Percentiles rank a stretch among this genome's conserved stretches.
Evolutionary conservation across 75 land plant genomes (phyloP).

Genomic region (Pseudotsuga menziesii): DNA sequence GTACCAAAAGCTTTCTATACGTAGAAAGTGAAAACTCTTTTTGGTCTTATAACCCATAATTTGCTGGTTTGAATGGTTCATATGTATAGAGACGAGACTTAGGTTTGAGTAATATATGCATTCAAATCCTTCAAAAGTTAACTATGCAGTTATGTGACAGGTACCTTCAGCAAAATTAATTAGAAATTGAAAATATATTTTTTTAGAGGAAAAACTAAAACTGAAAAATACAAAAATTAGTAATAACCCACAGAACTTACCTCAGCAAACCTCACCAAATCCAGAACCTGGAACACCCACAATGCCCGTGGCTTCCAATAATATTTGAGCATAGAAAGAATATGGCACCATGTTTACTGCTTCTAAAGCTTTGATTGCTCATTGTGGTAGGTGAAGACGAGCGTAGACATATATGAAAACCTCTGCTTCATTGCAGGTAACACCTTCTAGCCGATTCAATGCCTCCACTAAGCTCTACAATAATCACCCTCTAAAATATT

Average conservation of each 20-base stretch:
- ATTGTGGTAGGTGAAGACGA: slow-evolving; percentile 60
- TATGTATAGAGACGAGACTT: too few relatives aligned
- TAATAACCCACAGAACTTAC: slow-evolving; percentile 19
- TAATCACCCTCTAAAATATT: not conserved
- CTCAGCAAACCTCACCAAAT: slow-evolving; percentile 97
- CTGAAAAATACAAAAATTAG: not conserved
- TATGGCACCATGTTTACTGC: slow-evolving; percentile 72
- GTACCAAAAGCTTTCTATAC: too few relatives aligned
- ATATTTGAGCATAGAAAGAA: slow-evolving; percentile 73
- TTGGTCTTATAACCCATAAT: too few relatives aligned
- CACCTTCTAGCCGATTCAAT: slow-evolving; percentile 87
- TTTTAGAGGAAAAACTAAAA: too few relatives aligned
- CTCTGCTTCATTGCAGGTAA: slow-evolving; percentile 93
- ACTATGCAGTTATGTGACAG: too few relatives aligned
- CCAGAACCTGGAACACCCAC: slow-evolving; percentile 98
- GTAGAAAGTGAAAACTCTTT: too few relatives aligned
- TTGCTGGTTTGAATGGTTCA: too few relatives aligned
- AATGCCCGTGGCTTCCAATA: slow-evolving; percentile 91
- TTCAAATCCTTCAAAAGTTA: too few relatives aligned
- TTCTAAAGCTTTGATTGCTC: slow-evolving; percentile 78
- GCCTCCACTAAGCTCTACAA: slow-evolving; percentile 78
- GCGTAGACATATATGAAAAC: slow-evolving; percentile 97
- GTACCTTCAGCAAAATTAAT: too few relatives aligned
- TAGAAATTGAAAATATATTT: too few relatives aligned
- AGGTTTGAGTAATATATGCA: too few relatives aligned